Evolutionary conservation across 108 stramenopile genomes (phyloP).

Genomic region (Cyclotella sp.): DNA sequence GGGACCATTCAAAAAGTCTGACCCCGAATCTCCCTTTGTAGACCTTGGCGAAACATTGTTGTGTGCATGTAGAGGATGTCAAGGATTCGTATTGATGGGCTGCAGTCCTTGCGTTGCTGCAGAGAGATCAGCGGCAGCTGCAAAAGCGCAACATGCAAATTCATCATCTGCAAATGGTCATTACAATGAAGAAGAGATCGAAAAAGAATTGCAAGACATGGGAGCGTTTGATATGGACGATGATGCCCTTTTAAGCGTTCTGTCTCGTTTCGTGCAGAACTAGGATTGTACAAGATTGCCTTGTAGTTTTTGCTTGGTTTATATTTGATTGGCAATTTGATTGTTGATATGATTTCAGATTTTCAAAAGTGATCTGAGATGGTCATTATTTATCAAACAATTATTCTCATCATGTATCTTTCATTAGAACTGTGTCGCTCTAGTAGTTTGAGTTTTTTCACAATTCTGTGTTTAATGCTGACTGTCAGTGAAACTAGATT

Average conservation of each 20-base stretch:
- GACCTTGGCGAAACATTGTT: constrained; percentile 83
- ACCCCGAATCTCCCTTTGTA: constrained; percentile 57
- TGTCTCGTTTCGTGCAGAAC: constrained; percentile 65
- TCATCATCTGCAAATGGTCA: constrained; percentile 55
- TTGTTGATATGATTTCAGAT: no score
- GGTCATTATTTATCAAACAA: no score
- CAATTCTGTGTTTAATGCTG: no score
- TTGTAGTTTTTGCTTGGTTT: no score
- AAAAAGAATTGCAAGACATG: constrained; percentile 66
- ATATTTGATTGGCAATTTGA: no score
- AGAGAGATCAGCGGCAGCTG: constrained; percentile 63
- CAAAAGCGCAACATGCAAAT: constrained; percentile 40
- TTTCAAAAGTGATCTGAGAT: no score
- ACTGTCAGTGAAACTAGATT: no score
- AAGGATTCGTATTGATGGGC: constrained; percentile 91
- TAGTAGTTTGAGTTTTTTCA: no score
- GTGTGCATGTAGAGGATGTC: constrained; percentile 85
- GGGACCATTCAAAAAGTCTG: constrained; percentile 27
- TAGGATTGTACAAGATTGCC: constrained; percentile 16
- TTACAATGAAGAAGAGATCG: constrained; percentile 56
- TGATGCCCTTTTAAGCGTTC: constrained; percentile 78
- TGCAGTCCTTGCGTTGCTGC: constrained; percentile 90
- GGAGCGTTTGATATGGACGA: constrained; percentile 82
- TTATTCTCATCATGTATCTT: no score
- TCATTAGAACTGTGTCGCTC: no score